Conservation (phyloP, 2,329 filamentous ascomycete species). For the Penicillium olsonii region DNA sequence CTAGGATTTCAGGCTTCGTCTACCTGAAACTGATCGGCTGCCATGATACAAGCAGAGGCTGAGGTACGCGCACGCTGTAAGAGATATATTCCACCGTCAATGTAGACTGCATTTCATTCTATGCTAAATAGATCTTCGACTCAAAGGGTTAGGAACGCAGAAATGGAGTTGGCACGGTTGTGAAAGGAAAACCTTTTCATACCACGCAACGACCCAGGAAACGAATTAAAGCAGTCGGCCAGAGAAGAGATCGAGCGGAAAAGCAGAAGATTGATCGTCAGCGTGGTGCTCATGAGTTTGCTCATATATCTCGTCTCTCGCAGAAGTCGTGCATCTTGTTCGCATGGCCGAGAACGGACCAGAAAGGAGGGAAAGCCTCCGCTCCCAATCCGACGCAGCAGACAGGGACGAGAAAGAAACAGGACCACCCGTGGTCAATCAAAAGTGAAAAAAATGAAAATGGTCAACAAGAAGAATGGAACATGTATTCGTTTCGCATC, state of each 20-base stretch:
- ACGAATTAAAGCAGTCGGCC: constrained; percentile 1
- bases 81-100: constrained; percentile 11
- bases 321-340: constrained; percentile 14
- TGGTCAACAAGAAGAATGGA: constrained; percentile 10
- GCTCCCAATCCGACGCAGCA: constrained; percentile 9
- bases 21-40: neutral
- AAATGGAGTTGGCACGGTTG: constrained; percentile 1
- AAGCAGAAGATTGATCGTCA: constrained; percentile 10
- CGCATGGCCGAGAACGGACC: constrained; percentile 7
- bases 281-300: constrained; percentile 10
- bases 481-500: constrained; percentile 34
- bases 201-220: constrained; percentile 6
- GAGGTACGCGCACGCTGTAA: neutral
- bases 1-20: neutral
- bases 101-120: constrained; percentile 27
- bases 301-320: constrained; percentile 16
- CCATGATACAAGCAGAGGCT: neutral
- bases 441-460: constrained; percentile 9
- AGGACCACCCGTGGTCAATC: constrained; percentile 15
- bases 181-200: constrained; percentile 1
- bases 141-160: constrained; percentile 2
- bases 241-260: neutral
- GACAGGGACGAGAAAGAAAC: constrained; percentile 16
- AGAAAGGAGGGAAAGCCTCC: constrained; percentile 2
- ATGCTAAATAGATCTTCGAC: constrained; percentile 11